Base-by-base conservation (phyloP, 192 early-diverging fungal species). In the Phlyctochytrium planicorne region DNA sequence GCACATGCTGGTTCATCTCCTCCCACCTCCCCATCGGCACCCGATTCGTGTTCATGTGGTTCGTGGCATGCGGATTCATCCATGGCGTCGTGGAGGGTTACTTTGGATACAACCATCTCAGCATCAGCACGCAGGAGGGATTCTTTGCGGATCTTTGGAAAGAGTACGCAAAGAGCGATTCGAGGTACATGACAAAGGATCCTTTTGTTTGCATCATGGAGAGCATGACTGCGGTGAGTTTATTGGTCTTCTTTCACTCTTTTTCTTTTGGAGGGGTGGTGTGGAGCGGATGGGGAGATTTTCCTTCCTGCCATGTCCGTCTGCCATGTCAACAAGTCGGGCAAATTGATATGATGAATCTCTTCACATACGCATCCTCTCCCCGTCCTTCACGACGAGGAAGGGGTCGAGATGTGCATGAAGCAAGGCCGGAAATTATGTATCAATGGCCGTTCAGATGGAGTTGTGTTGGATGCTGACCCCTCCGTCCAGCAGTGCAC, bases 81-180 rank as follows among this genome's bases (percentile, higher is more conserved):
- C 95, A 98, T 75, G 67, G 84, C 16, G 78, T 89, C 40, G 80
- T 98, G 0, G 95, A 98, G 78, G 89, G 89, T 1, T 98, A 94
- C 77, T 95, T 90, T 79, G 81, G 89, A 30, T 83, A 76, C 57
- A 86, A 89, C 78, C 83, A 90, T 69, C 17, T 25, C 12, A 82
- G 81, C 1, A 78, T 98, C 56, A 88, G 89, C 0, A 87, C 84
- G 3, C 85, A 90, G 76, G 72, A 81, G 57, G 74, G 65, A 27
- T 63, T 92, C 2, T 52, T 94, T 35, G 91, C 83, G 3, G 84
- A 94, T 40, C 64, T 93, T 63, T 98, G 92, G 92, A 94, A 93
- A 80, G 94, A 98, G 77, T 98, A 98, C 78, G 72, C 92, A 0
- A 79, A 87, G 64, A 84, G 86, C 35, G 95, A 98, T 75, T 95